phyloP scores from a whole-genome alignment of 139 green algal species.

The Yamagishiella unicocca region DNA sequence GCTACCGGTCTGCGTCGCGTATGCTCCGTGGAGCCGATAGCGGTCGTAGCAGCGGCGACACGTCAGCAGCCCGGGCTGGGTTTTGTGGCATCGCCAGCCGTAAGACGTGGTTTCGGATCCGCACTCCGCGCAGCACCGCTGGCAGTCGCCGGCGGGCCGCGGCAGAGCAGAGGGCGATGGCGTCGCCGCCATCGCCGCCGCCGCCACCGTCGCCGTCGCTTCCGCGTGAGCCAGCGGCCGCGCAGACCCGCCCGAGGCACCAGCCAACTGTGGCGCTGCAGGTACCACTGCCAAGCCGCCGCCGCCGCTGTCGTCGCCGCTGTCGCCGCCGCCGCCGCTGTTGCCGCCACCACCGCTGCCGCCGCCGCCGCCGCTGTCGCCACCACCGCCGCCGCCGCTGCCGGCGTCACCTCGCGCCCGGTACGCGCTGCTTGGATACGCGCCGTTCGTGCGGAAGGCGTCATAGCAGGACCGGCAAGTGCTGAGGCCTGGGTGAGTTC shows the following conservation, averaged over 20 bases:
- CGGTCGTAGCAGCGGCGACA: slow-evolving; percentile 31
- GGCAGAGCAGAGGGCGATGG: no score
- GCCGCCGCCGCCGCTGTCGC: background rate
- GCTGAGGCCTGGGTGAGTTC: no score
- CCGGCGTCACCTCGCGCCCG: no score
- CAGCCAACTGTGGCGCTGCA: no score
- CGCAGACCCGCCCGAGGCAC: no score
- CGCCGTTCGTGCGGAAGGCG: no score
- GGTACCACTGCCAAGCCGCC: no score
- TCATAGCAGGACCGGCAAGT: no score
- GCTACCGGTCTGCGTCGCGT: no score
- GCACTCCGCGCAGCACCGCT: slow-evolving; percentile 9
- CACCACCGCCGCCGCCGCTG: background rate
- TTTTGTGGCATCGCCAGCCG: slow-evolving; percentile 5
- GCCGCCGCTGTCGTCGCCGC: background rate
- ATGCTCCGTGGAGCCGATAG: background rate
- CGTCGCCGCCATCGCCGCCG: no score
- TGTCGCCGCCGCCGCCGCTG: background rate
- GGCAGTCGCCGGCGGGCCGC: no score
- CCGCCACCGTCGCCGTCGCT: background rate
- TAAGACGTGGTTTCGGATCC: background rate
- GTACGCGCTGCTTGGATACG: no score
- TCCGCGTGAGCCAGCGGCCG: background rate
- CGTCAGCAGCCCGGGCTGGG: background rate
- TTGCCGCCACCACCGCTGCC: background rate